Conservation (phyloP, 148 eudicot species). For the Pharnaceum exiguum region DNA sequence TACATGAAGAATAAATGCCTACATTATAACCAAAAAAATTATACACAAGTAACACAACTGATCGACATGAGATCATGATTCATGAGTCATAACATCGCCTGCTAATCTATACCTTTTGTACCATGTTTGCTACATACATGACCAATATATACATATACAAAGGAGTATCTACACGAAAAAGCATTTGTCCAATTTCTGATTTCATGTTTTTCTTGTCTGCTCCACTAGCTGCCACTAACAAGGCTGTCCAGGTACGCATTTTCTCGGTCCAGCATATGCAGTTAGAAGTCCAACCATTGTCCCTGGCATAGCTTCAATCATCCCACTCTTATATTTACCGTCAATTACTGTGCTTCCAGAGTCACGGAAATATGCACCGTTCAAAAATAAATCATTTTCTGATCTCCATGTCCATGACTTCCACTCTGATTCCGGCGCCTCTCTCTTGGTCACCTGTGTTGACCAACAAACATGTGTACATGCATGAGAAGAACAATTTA, state of each 20-base stretch:
- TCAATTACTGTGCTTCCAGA: conserved; percentile 19
- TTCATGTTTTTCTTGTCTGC: not conserved
- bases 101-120: too few species aligned
- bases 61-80: too few species aligned
- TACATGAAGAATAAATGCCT: too few species aligned
- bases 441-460: conserved; percentile 52
- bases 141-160: too few species aligned
- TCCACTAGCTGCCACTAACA: conserved; percentile 26
- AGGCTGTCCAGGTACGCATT: conserved; percentile 23
- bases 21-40: too few species aligned
- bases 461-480: not conserved
- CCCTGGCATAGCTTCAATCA: conserved; percentile 29
- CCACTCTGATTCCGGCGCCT: conserved; percentile 40
- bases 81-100: too few species aligned
- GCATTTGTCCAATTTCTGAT: too few species aligned
- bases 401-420: conserved; percentile 57
- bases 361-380: conserved; percentile 46
- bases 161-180: too few species aligned
- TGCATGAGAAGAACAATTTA: too few species aligned
- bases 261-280: conserved; percentile 31
- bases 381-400: conserved; percentile 32
- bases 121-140: too few species aligned
- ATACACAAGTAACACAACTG: too few species aligned
- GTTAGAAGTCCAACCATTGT: conserved; percentile 21
- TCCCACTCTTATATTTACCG: not conserved